A percentile compares a stretch with the other conserved stretches of the same genome.
Conservation (phyloP, 2,329 filamentous ascomycete species). For the Beauveria australis region DNA sequence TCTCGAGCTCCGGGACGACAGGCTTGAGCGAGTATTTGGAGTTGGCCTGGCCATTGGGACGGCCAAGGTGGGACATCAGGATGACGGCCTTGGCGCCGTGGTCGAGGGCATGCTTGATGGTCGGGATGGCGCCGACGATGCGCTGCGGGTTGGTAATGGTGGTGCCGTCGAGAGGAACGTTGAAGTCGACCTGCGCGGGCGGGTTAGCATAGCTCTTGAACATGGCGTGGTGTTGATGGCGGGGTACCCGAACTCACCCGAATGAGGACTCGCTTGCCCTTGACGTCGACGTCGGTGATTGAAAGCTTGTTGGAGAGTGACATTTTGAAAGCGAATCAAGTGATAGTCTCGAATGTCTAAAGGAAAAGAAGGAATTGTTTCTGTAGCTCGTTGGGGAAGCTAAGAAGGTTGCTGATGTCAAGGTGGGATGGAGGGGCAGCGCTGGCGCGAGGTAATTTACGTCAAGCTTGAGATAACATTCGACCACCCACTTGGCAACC, state of each 20-base stretch:
- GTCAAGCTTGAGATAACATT: neutral
- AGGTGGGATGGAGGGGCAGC: conserved; percentile 11
- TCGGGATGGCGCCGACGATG: conserved; percentile 90
- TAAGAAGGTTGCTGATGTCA: neutral
- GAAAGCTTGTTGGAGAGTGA: conserved; percentile 98
- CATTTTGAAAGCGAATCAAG: conserved; percentile 49
- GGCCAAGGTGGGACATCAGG: conserved; percentile 97
- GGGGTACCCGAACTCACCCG: conserved; percentile 56
- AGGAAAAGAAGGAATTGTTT: neutral
- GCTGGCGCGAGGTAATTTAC: conserved; percentile 7
- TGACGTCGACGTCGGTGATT: conserved; percentile 92
- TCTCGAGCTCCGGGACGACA: conserved; percentile 84
- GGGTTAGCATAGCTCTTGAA: neutral
- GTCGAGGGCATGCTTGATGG: conserved; percentile 89
- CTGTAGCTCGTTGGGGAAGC: neutral
- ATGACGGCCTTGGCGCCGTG: conserved; percentile 86
- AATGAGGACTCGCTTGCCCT: conserved; percentile 97
- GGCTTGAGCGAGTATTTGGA: conserved; percentile 92
- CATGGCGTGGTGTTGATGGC: conserved; percentile 15
- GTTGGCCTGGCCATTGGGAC: conserved; percentile 83
- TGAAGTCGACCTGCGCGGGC: conserved; percentile 89
- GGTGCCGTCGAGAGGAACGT: conserved; percentile 88
- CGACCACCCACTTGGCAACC: neutral
- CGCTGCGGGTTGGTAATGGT: conserved; percentile 98
- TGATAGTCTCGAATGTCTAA: neutral